Evolutionary conservation across 352 stramenopile genomes (phyloP).

Genomic region (Phytophthora cactorum): DNA sequence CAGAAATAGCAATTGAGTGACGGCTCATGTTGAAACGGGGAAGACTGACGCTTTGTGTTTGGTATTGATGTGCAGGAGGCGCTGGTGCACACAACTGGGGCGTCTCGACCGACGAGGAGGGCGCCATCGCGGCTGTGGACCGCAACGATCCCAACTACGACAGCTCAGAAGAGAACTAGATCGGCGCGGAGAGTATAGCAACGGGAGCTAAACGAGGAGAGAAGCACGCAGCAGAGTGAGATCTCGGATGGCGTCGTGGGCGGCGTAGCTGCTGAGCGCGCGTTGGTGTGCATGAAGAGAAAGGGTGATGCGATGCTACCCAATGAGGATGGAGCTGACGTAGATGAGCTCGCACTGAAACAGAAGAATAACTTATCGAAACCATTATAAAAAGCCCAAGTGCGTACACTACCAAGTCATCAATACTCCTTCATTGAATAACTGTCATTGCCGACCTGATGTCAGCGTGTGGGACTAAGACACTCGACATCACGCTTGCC

Average conservation of each 20-base stretch:
- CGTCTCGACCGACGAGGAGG: constrained; percentile 47
- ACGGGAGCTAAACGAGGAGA: background rate
- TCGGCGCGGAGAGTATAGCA: background rate
- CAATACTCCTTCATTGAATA: background rate
- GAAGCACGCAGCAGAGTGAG: background rate
- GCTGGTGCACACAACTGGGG: constrained; percentile 87
- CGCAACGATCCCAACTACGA: constrained; percentile 84
- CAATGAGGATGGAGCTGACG: background rate
- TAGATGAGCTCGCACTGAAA: background rate
- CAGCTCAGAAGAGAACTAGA: constrained; percentile 50
- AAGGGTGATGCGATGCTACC: background rate
- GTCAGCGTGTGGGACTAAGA: too few species aligned
- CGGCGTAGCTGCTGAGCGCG: background rate
- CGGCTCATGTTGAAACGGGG: too few species aligned
- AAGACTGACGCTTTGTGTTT: constrained; percentile 1
- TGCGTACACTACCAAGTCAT: constrained; percentile 13
- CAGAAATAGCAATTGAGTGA: constrained; percentile 14
- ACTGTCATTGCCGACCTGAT: background rate
- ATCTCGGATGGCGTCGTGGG: background rate
- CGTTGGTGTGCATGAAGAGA: background rate
- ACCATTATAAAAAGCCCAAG: constrained; percentile 30
- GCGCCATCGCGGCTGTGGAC: constrained; percentile 55
- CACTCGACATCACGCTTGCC: too few species aligned
- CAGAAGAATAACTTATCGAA: constrained; percentile 32
- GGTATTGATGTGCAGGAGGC: constrained; percentile 45